Evolutionary conservation across 2,329 filamentous ascomycete species (phyloP).

Genomic region (Ceratocystiopsis sp.): DNA sequence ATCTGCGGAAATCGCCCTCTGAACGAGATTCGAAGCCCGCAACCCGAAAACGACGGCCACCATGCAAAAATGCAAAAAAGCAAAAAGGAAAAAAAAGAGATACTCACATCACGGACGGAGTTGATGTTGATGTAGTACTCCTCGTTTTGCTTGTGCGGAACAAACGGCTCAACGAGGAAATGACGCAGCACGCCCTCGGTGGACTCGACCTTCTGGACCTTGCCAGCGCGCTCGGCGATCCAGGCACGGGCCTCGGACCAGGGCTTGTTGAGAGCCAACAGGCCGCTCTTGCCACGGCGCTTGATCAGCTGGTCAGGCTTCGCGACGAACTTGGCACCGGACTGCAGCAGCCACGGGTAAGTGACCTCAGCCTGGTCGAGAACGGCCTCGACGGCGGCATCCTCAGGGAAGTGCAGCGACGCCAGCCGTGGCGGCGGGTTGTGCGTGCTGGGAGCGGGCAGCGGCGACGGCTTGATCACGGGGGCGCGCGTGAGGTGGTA

Average conservation of each 20-base stretch:
- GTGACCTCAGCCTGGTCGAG: slow-evolving; percentile 91
- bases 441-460: slow-evolving; percentile 69
- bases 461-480: slow-evolving; percentile 94
- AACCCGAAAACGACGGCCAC: background rate
- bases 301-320: slow-evolving; percentile 99
- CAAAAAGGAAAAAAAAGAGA: slow-evolving; percentile 3
- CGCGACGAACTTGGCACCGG: slow-evolving; percentile 83
- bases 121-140: slow-evolving; percentile 99
- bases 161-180: slow-evolving; percentile 97
- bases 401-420: slow-evolving; percentile 82
- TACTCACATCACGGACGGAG: slow-evolving; percentile 94
- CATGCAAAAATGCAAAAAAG: background rate
- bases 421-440: slow-evolving; percentile 85
- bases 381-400: slow-evolving; percentile 63
- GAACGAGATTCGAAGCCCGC: background rate
- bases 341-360: slow-evolving; percentile 84
- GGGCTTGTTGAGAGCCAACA: slow-evolving; percentile 90
- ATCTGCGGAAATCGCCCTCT: background rate
- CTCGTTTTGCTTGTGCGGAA: slow-evolving; percentile 84
- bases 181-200: slow-evolving; percentile 76
- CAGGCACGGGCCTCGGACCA: slow-evolving; percentile 90
- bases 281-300: slow-evolving; percentile 95
- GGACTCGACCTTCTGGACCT: slow-evolving; percentile 84
- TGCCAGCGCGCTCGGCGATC: slow-evolving; percentile 83
- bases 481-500: slow-evolving; percentile 97